Percentiles rank a stretch among this genome's conserved stretches.
These are phyloP conservation scores for Phyllostachys edulis DNA, from an alignment of 176 grass and related monocot species.

Conservation along the genomic window DNA sequence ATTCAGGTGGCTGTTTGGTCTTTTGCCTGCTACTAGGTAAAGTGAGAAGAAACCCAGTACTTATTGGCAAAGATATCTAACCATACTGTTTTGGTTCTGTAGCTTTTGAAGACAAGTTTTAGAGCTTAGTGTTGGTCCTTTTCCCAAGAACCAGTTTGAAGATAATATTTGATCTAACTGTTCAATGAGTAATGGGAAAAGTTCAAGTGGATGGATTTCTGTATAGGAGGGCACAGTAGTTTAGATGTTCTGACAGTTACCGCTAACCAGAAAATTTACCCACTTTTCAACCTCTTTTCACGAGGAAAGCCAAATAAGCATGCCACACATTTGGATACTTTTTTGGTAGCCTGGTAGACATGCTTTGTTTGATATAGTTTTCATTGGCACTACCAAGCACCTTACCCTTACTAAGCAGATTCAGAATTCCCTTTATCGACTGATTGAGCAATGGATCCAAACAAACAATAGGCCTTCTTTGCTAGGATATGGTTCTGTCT, in stretches of 20 bases:
- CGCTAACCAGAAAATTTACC: neutral
- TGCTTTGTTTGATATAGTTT: neutral
- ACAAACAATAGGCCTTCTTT: neutral
- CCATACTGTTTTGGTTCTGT: neutral
- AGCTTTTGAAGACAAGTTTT: neutral
- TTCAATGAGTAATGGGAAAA: neutral
- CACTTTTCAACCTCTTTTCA: neutral
- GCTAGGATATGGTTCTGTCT: neutral
- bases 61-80: neutral
- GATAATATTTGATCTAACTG: neutral
- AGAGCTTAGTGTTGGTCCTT: neutral
- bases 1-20: neutral
- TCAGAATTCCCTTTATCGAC: neutral
- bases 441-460: conserved; percentile 8
- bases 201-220: neutral
- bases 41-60: neutral
- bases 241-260: neutral
- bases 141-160: neutral
- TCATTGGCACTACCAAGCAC: neutral
- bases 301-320: neutral
- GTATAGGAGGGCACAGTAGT: neutral
- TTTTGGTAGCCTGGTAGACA: neutral
- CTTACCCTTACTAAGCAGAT: neutral
- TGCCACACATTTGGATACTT: neutral
- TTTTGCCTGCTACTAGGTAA: neutral